Evolutionary conservation across 2,329 filamentous ascomycete genomes (phyloP).

Genomic region (Colletotrichum sidae): DNA sequence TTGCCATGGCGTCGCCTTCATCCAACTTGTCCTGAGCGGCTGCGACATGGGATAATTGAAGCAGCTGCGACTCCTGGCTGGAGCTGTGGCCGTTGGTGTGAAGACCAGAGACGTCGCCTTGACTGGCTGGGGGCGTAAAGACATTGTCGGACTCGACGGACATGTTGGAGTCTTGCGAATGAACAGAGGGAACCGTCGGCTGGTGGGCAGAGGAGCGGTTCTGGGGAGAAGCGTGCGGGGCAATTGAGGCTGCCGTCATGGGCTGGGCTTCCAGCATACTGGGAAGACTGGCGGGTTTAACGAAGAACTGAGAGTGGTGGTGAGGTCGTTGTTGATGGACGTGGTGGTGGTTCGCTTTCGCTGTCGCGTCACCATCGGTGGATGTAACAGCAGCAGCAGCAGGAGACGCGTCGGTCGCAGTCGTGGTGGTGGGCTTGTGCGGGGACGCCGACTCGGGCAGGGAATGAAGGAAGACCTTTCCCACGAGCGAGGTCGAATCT

Average conservation of each 20-base stretch:
- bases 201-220: constrained; percentile 21
- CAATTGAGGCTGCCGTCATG: constrained; percentile 41
- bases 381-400: constrained; percentile 17
- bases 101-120: constrained; percentile 39
- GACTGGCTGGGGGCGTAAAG: constrained; percentile 45
- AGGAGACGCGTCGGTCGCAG: constrained; percentile 22
- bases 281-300: not conserved
- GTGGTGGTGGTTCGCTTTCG: constrained; percentile 25
- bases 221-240: constrained; percentile 39
- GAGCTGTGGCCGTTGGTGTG: constrained; percentile 52
- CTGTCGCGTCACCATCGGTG: constrained; percentile 34
- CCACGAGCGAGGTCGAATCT: constrained; percentile 17
- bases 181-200: constrained; percentile 39
- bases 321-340: constrained; percentile 5
- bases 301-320: not conserved
- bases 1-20: constrained; percentile 45
- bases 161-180: constrained; percentile 44
- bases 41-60: constrained; percentile 69
- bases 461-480: constrained; percentile 21
- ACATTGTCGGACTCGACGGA: constrained; percentile 44
- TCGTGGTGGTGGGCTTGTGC: not conserved
- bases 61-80: constrained; percentile 68
- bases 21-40: constrained; percentile 63
- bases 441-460: constrained; percentile 9
- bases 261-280: constrained; percentile 34